Evolutionary conservation across 2,329 filamentous ascomycete species (phyloP).

Genomic region (Ophiosphaerella herpotricha): DNA sequence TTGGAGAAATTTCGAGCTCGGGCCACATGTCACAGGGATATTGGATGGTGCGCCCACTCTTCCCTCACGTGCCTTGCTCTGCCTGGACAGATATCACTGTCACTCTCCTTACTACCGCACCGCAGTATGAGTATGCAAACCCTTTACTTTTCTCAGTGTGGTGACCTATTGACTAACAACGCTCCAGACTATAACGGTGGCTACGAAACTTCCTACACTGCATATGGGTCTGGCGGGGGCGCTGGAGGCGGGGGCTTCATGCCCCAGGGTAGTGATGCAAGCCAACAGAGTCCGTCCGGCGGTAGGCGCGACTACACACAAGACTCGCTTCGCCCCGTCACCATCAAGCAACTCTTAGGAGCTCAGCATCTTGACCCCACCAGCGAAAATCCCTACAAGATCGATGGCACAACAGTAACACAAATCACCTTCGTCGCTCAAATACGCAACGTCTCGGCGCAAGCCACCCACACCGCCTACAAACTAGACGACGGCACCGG

Average conservation of each 20-base stretch:
- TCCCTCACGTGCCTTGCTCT: constrained; percentile 25
- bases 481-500: constrained; percentile 95
- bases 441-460: constrained; percentile 82
- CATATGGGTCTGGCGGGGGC: constrained; percentile 60
- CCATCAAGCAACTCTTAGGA: constrained; percentile 91
- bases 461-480: constrained; percentile 90
- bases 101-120: constrained; percentile 9
- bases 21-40: constrained; percentile 27
- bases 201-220: constrained; percentile 59
- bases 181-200: constrained; percentile 33
- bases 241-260: constrained; percentile 65
- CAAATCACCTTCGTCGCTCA: constrained; percentile 88
- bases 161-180: constrained; percentile 1
- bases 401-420: constrained; percentile 72
- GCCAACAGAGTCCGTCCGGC: constrained; percentile 48
- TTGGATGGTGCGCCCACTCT: background rate
- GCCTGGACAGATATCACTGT: constrained; percentile 7
- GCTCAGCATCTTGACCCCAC: constrained; percentile 62
- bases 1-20: constrained; percentile 31
- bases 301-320: constrained; percentile 64
- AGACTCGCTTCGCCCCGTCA: constrained; percentile 89
- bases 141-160: background rate
- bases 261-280: constrained; percentile 51
- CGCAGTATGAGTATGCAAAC: constrained; percentile 24
- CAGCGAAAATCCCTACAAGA: constrained; percentile 69